Percentiles rank a stretch among this genome's conserved stretches.
phyloP scores from a whole-genome alignment of 2,329 filamentous ascomycete genomes.

The Monilinia laxa region DNA sequence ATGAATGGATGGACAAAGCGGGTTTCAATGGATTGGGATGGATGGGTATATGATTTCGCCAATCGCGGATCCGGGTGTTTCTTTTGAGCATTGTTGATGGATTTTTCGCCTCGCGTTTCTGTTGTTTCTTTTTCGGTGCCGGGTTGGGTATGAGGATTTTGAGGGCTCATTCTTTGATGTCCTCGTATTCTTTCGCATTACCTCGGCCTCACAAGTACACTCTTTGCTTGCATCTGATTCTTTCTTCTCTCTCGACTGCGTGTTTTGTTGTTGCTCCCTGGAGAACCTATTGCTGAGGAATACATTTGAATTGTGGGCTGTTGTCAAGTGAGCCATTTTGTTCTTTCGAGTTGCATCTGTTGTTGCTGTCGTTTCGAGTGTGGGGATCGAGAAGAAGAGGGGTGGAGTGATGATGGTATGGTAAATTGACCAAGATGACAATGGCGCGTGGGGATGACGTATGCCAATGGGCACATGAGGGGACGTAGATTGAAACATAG shows the following conservation, averaged over 20 bases:
- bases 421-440: constrained; percentile 6
- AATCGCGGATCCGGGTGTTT: constrained; percentile 20
- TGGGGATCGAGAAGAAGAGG: not conserved
- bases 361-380: constrained; percentile 5
- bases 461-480: not conserved
- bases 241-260: constrained; percentile 20
- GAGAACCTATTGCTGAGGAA: not conserved
- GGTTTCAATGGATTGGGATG: constrained; percentile 3
- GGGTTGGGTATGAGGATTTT: not conserved
- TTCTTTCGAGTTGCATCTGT: not conserved
- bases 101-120: constrained; percentile 7
- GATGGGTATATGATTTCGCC: constrained; percentile 17
- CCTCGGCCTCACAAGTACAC: not conserved
- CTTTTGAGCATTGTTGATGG: constrained; percentile 7
- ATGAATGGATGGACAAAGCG: not conserved
- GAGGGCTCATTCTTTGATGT: not conserved
- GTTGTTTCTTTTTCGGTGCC: not conserved
- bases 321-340: not conserved
- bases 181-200: not conserved
- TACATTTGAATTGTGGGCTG: constrained; percentile 19
- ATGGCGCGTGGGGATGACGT: constrained; percentile 6
- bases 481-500: too few relatives aligned
- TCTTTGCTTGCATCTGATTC: constrained; percentile 18
- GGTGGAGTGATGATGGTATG: not conserved
- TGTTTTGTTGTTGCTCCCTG: constrained; percentile 10